phyloP scores from a whole-genome alignment of 2,329 filamentous ascomycete genomes.

The Trematosphaeria pertusa region DNA sequence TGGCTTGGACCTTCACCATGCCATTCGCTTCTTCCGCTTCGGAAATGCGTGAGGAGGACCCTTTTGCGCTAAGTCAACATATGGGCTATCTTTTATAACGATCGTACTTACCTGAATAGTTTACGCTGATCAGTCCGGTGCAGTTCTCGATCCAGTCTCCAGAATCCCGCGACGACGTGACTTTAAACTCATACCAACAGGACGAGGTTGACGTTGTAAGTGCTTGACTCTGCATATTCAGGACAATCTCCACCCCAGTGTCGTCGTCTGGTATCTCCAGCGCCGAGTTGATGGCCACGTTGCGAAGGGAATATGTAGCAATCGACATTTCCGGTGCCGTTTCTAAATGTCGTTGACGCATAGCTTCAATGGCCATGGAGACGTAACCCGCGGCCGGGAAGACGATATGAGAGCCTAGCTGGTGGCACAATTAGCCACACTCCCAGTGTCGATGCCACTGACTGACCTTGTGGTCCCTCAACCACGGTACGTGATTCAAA shows the following conservation, averaged over 20 bases:
- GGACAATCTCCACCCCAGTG: slow-evolving; percentile 23
- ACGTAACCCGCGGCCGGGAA: slow-evolving; percentile 56
- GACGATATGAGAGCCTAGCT: slow-evolving; percentile 42
- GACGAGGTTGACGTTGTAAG: slow-evolving; percentile 12
- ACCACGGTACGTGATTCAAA: slow-evolving; percentile 53
- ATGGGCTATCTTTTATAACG: too few relatives aligned
- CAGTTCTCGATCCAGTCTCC: slow-evolving; percentile 34
- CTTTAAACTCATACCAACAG: slow-evolving; percentile 24
- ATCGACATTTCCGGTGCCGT: background rate
- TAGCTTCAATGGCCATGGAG: slow-evolving; percentile 53
- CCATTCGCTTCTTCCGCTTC: too few relatives aligned
- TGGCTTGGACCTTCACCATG: slow-evolving; percentile 3
- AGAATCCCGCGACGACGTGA: slow-evolving; percentile 20
- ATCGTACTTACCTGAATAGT: too few relatives aligned
- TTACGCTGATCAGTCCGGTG: slow-evolving; percentile 22
- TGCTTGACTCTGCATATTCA: too few relatives aligned
- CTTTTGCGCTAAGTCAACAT: too few relatives aligned
- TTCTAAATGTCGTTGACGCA: background rate
- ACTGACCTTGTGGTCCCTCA: too few relatives aligned
- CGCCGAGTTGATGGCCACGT: slow-evolving; percentile 26
- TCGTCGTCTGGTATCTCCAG: slow-evolving; percentile 30
- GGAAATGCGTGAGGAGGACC: too few relatives aligned
- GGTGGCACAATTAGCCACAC: too few relatives aligned
- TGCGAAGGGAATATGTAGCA: slow-evolving; percentile 24
- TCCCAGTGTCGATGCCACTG: too few relatives aligned